Base-by-base conservation (phyloP, 805 yeast species). In the Candida maltosa region DNA sequence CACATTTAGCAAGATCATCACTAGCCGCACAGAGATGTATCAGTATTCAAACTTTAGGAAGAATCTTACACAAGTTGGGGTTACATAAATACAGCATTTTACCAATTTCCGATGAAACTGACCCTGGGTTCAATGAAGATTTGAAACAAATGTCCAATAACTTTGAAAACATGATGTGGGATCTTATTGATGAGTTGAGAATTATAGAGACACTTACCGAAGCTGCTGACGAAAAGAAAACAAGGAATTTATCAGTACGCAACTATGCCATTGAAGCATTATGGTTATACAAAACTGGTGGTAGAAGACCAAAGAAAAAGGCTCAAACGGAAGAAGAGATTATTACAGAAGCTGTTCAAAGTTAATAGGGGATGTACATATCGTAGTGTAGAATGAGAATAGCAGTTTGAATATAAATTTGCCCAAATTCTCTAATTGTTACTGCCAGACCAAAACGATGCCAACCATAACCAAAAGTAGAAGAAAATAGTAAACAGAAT, bases 241-340 rank as follows among this genome's bases (percentile, higher is more conserved):
- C 87, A 0, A 65, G 60, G 12, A 86, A 84, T 54, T 40, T 89
- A 20, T 82, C 89, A 23, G 88, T 88, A 1, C 68, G 85, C 47
- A 84, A 76, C 46, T 86, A 87, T 54, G 95, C 96, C 1, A 70
- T 83, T 20, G 97, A 89, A 46, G 95, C 96, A 1, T 67, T 89
- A 23, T 89, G 96, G 95, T 60, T 89, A 35, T 87, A 95, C 93
- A 80, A 73, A 46, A 60, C 70, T 46, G 76, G 73, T 1, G 75
- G 75, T 0, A 78, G 40, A 45, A 53, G 48, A 40, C 47, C 58
- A 41, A 25, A 31, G 12, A 10, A 18, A 26, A 31, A 31, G 17
- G 12, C 30, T 14, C 10, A 25, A 20, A 45, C 42, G 15, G 62
- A 56, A 35, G 61, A 54, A 28, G 62, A 62, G 6, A 41, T 46